A percentile compares a stretch with the other conserved stretches of the same genome.
Conservation (phyloP, 23 red algal species). For the Gracilaria caudata region DNA sequence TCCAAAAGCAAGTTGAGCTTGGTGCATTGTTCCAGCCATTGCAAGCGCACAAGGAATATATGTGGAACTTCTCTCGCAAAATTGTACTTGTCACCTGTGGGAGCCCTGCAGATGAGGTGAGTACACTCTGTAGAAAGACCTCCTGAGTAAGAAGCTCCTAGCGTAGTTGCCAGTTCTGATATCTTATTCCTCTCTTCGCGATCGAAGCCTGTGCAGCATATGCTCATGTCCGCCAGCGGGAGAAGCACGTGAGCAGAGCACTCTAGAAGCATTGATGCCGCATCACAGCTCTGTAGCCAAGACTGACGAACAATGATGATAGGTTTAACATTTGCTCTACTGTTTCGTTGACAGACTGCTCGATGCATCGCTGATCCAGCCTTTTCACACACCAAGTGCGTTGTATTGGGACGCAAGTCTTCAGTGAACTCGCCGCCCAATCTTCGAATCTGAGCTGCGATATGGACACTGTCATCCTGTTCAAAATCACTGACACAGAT, state of each 20-base stretch:
- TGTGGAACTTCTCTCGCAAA: slow-evolving; percentile 29
- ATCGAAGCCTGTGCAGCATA: slow-evolving; percentile 44
- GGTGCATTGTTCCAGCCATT: slow-evolving; percentile 31
- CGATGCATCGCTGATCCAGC: slow-evolving; percentile 32
- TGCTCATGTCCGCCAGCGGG: slow-evolving; percentile 42
- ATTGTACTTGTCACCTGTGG: slow-evolving; percentile 59
- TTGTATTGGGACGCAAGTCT: background rate
- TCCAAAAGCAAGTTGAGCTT: slow-evolving; percentile 28
- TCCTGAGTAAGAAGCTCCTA: slow-evolving; percentile 48
- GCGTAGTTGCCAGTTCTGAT: background rate
- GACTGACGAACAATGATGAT: slow-evolving; percentile 37
- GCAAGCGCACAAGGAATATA: slow-evolving; percentile 14
- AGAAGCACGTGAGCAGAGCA: slow-evolving; percentile 17
- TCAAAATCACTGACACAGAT: slow-evolving; percentile 2
- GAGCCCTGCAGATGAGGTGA: slow-evolving; percentile 43
- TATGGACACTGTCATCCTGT: background rate
- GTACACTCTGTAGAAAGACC: slow-evolving; percentile 25
- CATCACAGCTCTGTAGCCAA: slow-evolving; percentile 13
- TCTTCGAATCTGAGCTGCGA: background rate
- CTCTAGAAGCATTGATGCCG: background rate
- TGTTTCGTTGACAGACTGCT: slow-evolving; percentile 26
- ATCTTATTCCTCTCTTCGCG: slow-evolving; percentile 29
- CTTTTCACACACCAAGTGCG: slow-evolving; percentile 32
- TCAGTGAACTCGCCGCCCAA: slow-evolving; percentile 17
- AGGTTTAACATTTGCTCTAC: background rate